These are phyloP conservation scores for Fragilariopsis cylindrus DNA, from an alignment of 108 stramenopile genomes.

Conservation along the genomic window DNA sequence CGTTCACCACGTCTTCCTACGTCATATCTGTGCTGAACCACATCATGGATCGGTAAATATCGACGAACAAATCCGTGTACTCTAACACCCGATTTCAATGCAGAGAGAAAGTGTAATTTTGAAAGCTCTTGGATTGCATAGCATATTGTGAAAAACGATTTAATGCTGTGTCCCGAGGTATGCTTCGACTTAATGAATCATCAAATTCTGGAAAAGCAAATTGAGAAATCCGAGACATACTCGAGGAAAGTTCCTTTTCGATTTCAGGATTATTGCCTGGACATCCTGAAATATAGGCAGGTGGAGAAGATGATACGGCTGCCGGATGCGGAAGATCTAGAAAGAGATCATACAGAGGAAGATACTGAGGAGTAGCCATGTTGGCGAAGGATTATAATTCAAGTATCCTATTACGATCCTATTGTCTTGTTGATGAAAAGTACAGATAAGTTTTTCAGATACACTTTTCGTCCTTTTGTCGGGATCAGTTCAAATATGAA, in stretches of 20 bases:
- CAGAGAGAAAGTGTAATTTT: slow-evolving; percentile 76
- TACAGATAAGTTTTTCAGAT: too few relatives aligned
- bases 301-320: slow-evolving; percentile 31
- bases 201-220: slow-evolving; percentile 87
- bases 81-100: slow-evolving; percentile 58
- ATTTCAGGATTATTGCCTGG: slow-evolving; percentile 33
- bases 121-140: slow-evolving; percentile 55
- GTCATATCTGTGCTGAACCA: slow-evolving; percentile 57
- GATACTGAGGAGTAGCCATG: slow-evolving; percentile 4
- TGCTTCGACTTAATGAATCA: slow-evolving; percentile 24
- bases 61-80: slow-evolving; percentile 83
- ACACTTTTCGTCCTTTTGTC: too few relatives aligned
- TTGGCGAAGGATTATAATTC: neutral
- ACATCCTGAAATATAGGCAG: slow-evolving; percentile 29
- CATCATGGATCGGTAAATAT: slow-evolving; percentile 58
- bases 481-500: too few relatives aligned
- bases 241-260: slow-evolving; percentile 44
- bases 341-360: slow-evolving; percentile 71
- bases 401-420: too few relatives aligned
- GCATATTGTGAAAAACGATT: slow-evolving; percentile 70
- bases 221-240: slow-evolving; percentile 48
- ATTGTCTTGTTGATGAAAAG: too few relatives aligned
- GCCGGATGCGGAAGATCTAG: slow-evolving; percentile 82
- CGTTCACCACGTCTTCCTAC: slow-evolving; percentile 79
- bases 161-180: slow-evolving; percentile 34